Evolutionary conservation across 805 yeast species (phyloP).

Genomic region (Candida qinlingensis): DNA sequence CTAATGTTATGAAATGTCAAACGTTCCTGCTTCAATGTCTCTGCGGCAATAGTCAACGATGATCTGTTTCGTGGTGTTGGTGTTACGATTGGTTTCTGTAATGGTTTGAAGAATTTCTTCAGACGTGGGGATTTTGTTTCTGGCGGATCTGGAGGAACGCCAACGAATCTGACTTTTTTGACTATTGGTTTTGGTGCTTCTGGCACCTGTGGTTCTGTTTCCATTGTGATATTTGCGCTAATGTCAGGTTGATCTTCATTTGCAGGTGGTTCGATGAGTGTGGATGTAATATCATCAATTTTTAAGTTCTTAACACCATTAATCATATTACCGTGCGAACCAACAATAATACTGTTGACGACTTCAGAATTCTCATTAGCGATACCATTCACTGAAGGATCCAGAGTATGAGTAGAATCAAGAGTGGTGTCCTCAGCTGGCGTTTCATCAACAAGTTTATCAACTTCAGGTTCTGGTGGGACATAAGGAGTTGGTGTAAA

Average conservation of each 20-base stretch:
- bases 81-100: constrained; percentile 1
- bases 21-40: constrained; percentile 22
- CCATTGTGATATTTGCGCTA: not conserved
- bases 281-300: too few relatives aligned
- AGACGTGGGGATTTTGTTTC: constrained; percentile 13
- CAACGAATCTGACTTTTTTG: constrained; percentile 25
- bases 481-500: not conserved
- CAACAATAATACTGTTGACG: too few relatives aligned
- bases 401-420: too few relatives aligned
- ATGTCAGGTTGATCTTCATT: too few relatives aligned
- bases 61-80: constrained; percentile 4
- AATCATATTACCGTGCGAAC: too few relatives aligned
- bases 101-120: constrained; percentile 1
- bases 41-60: constrained; percentile 19
- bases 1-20: constrained; percentile 20
- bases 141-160: constrained; percentile 17
- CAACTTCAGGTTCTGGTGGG: not conserved
- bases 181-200: constrained; percentile 1
- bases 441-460: too few relatives aligned
- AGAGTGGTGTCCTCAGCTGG: not conserved
- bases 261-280: not conserved
- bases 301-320: not conserved
- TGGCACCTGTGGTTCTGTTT: not conserved
- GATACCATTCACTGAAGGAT: too few relatives aligned
- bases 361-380: too few relatives aligned